These are phyloP conservation scores for Ceriops tagal DNA, from an alignment of 345 rosid species.

Conservation along the genomic window DNA sequence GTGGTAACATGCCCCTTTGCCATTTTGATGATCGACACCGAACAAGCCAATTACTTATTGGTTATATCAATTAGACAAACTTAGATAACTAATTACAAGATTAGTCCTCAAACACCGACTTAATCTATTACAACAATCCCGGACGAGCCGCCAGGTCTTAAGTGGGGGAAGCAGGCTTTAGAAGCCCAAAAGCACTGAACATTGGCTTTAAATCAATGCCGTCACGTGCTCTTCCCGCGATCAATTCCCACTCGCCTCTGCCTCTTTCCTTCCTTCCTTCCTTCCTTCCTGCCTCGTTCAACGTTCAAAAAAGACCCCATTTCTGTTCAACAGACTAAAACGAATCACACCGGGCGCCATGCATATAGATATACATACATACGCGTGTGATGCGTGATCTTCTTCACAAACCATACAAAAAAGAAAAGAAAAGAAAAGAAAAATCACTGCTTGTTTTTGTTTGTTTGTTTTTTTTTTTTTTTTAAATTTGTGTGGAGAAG, in stretches of 20 bases:
- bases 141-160: no score
- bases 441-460: no score
- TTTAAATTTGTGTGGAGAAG: conserved; percentile 1
- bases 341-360: background rate
- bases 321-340: background rate
- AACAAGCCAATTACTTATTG: no score
- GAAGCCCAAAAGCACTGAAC: background rate
- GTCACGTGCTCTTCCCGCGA: background rate
- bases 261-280: background rate
- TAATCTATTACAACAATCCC: no score
- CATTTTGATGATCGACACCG: no score
- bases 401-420: background rate
- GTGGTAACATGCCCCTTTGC: no score
- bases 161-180: no score
- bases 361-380: background rate
- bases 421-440: background rate
- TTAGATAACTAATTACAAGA: no score
- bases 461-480: no score
- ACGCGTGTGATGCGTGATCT: background rate
- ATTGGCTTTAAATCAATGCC: background rate
- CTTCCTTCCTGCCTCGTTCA: background rate
- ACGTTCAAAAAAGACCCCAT: background rate
- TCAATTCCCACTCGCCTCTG: background rate
- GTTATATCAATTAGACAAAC: no score
- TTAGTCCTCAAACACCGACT: no score